Base-by-base conservation (phyloP, 208 protist species). In the Phytomonas serpens region DNA sequence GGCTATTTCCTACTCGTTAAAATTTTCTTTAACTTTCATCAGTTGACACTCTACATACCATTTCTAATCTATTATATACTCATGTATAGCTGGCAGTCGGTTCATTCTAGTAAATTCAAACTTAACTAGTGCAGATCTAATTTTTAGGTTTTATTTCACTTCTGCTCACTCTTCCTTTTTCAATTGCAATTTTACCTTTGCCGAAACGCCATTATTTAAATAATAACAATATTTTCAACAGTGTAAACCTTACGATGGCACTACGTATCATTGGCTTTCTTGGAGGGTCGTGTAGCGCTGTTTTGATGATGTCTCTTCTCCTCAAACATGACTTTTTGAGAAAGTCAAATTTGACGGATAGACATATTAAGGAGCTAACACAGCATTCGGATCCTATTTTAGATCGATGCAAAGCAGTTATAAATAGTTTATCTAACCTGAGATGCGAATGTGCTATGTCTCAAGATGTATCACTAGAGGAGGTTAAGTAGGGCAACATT, bases 251-350 rank as follows among this genome's bases (percentile, higher is more conserved):
- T 57, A 51, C 31, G 9, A 80, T 80, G 77, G 65, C 69, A 3
- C 72, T 68, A 7, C 67, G 72, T 30, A 68, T 52, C 29, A 51
- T 38, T 6, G 77, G 72, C 19, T 80, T 80, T 64, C 69, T 80
- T 30, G 3, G 73, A 16, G 77, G 77, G 27, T 72, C 69, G 14
- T 71, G 76, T 52, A n/a, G 70, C 14, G 57, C 72, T n/a, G 38
- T 73, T 33, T 67, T 57, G n/a, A 65, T 71, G 16, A 65, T 69
- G 10, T 68, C 69, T 7, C 29, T 68, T 7, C 68, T 80, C 27
- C 61, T 80, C 10, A 47, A 72, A 31, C 72, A 80, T 69, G 77
- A 80, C 65, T 57, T 80, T 9, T 23, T 75, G 64, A 72, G 72
- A 0, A 80, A 80, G 42, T 69, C 76, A n/a, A 73, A 80, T 13